Base-by-base conservation (phyloP, 106 monocot genomes). In the Dendrobium huoshanense region DNA sequence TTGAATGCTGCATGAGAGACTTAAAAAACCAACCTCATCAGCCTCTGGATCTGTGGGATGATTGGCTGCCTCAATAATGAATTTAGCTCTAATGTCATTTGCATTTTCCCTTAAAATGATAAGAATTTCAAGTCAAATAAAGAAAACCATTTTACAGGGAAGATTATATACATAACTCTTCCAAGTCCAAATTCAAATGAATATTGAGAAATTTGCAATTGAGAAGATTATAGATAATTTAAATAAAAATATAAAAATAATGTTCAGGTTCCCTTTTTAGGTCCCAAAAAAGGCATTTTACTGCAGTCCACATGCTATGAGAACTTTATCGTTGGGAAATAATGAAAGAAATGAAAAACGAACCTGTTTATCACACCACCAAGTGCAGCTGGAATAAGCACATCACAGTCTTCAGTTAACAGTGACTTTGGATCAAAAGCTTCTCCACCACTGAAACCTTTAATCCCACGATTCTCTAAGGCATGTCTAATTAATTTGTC, bases 41-140 rank as follows among this genome's bases (percentile, higher is more conserved):
- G 92, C 92, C 78, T 92, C 92, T 44, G 92, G 92, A 48, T 92
- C 92, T 15, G 92, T 85, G 16, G 92, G 92, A 76, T 89, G 89
- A 78, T 92, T 92, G 73, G 92, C 92, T 27, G 89, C 92, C 77
- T 92, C 92, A 74, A 92, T 78, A 43, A 93, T 93, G 83, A 87
- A 93, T 70, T 93, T 93, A 58, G 92, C 92, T 37, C 64, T 84
- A 27, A 92, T 88, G 5, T 92, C 86, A 61, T 91, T 86, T 44
- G 90, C 90, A 80, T 91, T 91, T 29, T 88, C 90, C 86, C 90
- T 91, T 65, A 6, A 73, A 75, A 41, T 64, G 22, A 45, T 31
- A 41, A 49, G 13, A 76, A 48, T 22, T 15, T 51, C 22, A 76
- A 27, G 76, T 76, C 25, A 49, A 19, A 75, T 72, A 44, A 75